Evolutionary conservation across 371 early-diverging fungal species (phyloP).

Genomic region (Capillidium heterosporum): DNA sequence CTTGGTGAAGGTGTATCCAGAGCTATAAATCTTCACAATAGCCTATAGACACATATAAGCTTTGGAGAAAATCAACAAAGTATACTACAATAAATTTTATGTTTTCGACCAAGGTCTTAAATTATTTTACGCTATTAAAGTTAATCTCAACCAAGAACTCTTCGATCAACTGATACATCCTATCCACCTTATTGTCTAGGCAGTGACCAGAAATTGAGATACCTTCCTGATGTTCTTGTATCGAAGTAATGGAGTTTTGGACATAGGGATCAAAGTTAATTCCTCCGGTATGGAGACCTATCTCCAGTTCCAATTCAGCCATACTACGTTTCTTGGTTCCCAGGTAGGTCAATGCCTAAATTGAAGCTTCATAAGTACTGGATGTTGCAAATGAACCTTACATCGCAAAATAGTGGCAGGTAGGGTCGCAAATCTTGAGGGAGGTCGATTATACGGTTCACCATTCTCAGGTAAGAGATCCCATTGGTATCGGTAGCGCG

Average conservation of each 20-base stretch:
- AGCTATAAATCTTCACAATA: constrained; percentile 61
- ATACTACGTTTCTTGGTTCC: constrained; percentile 57
- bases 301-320: constrained; percentile 74
- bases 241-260: constrained; percentile 24
- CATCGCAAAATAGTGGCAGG: constrained; percentile 60
- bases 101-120: constrained; percentile 43
- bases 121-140: constrained; percentile 49
- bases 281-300: constrained; percentile 73
- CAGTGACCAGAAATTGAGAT: constrained; percentile 37
- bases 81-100: constrained; percentile 18
- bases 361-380: neutral
- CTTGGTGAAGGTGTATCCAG: constrained; percentile 73
- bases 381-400: constrained; percentile 11
- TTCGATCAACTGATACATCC: constrained; percentile 50
- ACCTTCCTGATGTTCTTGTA: constrained; percentile 33
- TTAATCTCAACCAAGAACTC: constrained; percentile 55
- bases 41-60: too few species aligned
- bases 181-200: constrained; percentile 51
- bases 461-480: constrained; percentile 67
- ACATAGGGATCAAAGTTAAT: constrained; percentile 44
- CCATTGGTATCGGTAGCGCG: constrained; percentile 76
- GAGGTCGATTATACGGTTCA: constrained; percentile 32
- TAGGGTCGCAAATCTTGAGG: constrained; percentile 46
- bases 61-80: too few species aligned
- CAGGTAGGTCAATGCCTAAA: constrained; percentile 37